Percentiles rank a stretch among this genome's conserved stretches.
These are phyloP conservation scores for Lipomyces oligophaga DNA, from an alignment of 805 yeast genomes.

Conservation along the genomic window DNA sequence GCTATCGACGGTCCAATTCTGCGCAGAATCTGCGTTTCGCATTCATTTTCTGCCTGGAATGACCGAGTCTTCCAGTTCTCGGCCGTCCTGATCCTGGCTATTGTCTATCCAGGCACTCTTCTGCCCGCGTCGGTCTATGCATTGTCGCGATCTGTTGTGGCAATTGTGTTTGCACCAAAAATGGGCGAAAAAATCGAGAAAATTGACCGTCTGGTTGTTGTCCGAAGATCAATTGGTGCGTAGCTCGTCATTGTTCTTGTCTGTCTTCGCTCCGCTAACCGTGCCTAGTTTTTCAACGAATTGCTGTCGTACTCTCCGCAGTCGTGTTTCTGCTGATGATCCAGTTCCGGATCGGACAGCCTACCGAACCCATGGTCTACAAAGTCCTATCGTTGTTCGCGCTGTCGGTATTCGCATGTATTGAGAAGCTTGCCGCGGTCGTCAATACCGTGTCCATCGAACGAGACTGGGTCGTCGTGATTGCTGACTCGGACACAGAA, in stretches of 20 bases:
- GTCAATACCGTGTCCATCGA: conserved; percentile 42
- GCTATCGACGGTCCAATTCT: conserved; percentile 7
- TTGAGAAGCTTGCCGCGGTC: conserved; percentile 38
- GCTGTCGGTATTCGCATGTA: conserved; percentile 37
- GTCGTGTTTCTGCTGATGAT: conserved; percentile 29
- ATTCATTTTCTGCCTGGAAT: conserved; percentile 42
- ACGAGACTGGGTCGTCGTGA: conserved; percentile 44
- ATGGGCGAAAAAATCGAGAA: conserved; percentile 37
- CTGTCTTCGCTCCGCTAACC: neutral
- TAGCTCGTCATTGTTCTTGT: neutral
- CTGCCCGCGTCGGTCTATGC: conserved; percentile 41
- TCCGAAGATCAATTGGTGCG: conserved; percentile 37
- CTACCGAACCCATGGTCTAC: neutral
- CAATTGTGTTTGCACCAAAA: conserved; percentile 33
- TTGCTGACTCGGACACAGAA: conserved; percentile 33
- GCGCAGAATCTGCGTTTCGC: conserved; percentile 34
- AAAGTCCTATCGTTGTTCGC: conserved; percentile 19
- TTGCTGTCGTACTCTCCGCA: conserved; percentile 35
- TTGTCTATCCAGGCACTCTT: conserved; percentile 38
- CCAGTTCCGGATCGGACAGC: conserved; percentile 1
- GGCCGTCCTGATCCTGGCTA: conserved; percentile 39
- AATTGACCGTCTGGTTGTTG: conserved; percentile 35
- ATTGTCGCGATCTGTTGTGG: conserved; percentile 35
- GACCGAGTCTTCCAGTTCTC: conserved; percentile 43
- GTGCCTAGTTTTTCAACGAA: conserved; percentile 32